These are phyloP conservation scores for Mortierella sp. DNA, from an alignment of 371 early-diverging fungal genomes.

Conservation along the genomic window DNA sequence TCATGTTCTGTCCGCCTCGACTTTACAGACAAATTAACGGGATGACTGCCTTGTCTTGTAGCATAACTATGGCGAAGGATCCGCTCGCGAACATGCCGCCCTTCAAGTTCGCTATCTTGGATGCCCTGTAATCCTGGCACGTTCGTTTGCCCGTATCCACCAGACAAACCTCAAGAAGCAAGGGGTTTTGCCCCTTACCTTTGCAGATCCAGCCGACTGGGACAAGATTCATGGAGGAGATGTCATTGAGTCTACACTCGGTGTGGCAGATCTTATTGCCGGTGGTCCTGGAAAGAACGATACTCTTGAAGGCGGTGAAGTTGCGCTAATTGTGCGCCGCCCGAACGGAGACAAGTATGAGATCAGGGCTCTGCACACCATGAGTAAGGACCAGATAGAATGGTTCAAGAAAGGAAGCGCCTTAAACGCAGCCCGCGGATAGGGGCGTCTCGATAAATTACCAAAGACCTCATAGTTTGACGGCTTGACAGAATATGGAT, in stretches of 20 bases:
- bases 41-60: slow-evolving; percentile 16
- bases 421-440: slow-evolving; percentile 67
- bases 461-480: no score
- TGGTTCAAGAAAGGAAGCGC: slow-evolving; percentile 97
- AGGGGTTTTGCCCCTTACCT: slow-evolving; percentile 94
- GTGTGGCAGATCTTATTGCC: slow-evolving; percentile 70
- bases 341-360: slow-evolving; percentile 43
- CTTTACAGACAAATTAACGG: slow-evolving; percentile 2
- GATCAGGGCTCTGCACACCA: slow-evolving; percentile 83
- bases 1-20: not conserved
- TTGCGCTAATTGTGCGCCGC: slow-evolving; percentile 58
- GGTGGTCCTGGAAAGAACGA: slow-evolving; percentile 68
- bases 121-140: slow-evolving; percentile 87
- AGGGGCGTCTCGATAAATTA: no score
- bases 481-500: no score
- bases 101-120: slow-evolving; percentile 94
- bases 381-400: slow-evolving; percentile 91
- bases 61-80: slow-evolving; percentile 98
- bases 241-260: slow-evolving; percentile 79
- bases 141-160: slow-evolving; percentile 97
- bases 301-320: slow-evolving; percentile 70
- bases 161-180: slow-evolving; percentile 99
- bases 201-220: slow-evolving; percentile 86
- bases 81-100: slow-evolving; percentile 98
- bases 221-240: slow-evolving; percentile 81